These are phyloP conservation scores for Casuarina equisetifolia DNA, from an alignment of 306 rosid genomes.

Conservation along the genomic window DNA sequence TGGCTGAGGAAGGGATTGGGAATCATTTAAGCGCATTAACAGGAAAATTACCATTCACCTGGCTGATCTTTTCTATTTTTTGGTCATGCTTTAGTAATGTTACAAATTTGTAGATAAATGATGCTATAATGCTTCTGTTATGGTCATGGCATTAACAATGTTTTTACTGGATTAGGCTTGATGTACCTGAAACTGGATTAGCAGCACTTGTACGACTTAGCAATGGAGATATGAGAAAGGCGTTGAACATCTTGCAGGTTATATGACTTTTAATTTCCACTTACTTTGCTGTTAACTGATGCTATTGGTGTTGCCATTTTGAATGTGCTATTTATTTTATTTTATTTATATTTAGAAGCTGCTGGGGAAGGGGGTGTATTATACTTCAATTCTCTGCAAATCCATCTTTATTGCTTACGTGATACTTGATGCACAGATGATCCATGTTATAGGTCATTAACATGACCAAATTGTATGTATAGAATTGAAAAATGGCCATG, in stretches of 20 bases:
- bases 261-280: background rate
- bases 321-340: conserved; percentile 8
- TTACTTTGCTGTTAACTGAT: background rate
- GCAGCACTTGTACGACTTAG: conserved; percentile 81
- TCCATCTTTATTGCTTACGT: background rate
- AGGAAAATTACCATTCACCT: background rate
- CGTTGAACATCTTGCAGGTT: conserved; percentile 89
- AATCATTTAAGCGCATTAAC: background rate
- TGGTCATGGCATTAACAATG: conserved; percentile 21
- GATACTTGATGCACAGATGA: background rate
- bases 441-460: background rate
- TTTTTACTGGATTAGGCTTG: conserved; percentile 58
- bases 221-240: conserved; percentile 97
- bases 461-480: background rate
- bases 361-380: background rate
- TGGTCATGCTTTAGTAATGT: background rate
- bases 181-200: conserved; percentile 70
- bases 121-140: background rate
- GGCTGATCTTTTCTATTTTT: background rate
- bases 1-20: background rate
- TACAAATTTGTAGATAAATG: background rate
- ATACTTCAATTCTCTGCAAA: background rate
- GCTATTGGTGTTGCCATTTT: background rate
- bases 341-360: background rate
- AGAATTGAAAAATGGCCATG: background rate